Evolutionary conservation across 106 monocot genomes (phyloP).

Genomic region (Amphibolis antarctica): DNA sequence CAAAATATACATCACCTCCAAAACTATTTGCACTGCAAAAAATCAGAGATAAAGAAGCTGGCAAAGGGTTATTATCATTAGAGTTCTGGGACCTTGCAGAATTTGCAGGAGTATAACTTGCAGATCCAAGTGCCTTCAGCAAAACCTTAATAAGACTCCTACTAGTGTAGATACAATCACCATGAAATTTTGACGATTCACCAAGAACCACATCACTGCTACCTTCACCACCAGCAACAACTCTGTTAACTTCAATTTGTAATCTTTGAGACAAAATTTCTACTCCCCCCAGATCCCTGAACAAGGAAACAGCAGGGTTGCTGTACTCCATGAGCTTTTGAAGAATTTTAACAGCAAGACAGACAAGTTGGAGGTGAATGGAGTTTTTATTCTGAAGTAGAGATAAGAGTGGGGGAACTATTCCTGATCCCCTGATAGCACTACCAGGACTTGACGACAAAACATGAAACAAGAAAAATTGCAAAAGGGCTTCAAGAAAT

Average conservation of each 20-base stretch:
- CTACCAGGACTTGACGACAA: conserved; percentile 92
- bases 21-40: conserved; percentile 68
- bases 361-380: conserved; percentile 75
- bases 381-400: conserved; percentile 65
- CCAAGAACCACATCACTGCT: conserved; percentile 37
- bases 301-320: conserved; percentile 74
- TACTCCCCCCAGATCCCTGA: conserved; percentile 91
- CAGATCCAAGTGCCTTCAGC: conserved; percentile 85
- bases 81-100: conserved; percentile 60
- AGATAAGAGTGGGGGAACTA: conserved; percentile 81
- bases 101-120: conserved; percentile 89
- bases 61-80: conserved; percentile 45
- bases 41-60: conserved; percentile 59
- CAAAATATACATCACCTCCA: conserved; percentile 96
- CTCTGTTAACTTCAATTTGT: conserved; percentile 70
- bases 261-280: conserved; percentile 75
- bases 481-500: conserved; percentile 92
- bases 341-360: conserved; percentile 75
- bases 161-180: conserved; percentile 54
- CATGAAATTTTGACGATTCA: conserved; percentile 50
- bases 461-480: conserved; percentile 90
- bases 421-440: conserved; percentile 66
- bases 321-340: conserved; percentile 97
- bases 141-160: conserved; percentile 84
- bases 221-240: conserved; percentile 34